Conservation (phyloP, 441 rosid genomes). For the Brassica balearica region DNA sequence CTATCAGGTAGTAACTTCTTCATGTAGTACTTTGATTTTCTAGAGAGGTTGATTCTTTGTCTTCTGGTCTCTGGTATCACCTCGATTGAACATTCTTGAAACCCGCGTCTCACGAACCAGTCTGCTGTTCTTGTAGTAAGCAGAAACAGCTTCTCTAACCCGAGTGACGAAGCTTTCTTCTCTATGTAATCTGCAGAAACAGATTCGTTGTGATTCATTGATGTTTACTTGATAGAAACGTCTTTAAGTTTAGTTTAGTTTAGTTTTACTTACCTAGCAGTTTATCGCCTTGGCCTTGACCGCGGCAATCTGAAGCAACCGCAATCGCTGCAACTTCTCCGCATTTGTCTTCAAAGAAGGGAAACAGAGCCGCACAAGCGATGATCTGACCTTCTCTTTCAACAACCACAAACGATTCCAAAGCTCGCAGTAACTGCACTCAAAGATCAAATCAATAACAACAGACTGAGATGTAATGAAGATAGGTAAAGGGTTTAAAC, state of each 20-base stretch:
- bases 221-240: neutral
- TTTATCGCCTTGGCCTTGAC: conserved; percentile 97
- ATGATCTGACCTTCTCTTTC: conserved; percentile 84
- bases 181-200: conserved; percentile 71
- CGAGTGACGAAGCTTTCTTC: conserved; percentile 79
- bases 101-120: conserved; percentile 5
- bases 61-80: conserved; percentile 67
- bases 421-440: conserved; percentile 60
- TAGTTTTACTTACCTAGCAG: conserved; percentile 64
- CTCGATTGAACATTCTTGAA: conserved; percentile 1
- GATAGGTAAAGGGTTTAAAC: conserved; percentile 38
- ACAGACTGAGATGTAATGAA: neutral
- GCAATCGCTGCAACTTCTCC: conserved; percentile 94
- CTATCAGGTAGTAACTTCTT: conserved; percentile 70
- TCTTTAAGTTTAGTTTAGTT: neutral
- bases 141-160: conserved; percentile 76
- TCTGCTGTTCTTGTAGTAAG: conserved; percentile 90
- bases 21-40: conserved; percentile 78
- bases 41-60: conserved; percentile 70
- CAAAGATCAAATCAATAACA: neutral
- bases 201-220: neutral
- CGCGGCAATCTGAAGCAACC: conserved; percentile 86
- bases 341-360: conserved; percentile 73
- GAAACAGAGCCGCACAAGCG: conserved; percentile 91
- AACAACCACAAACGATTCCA: conserved; percentile 70